These are phyloP conservation scores for Trichomonas gallinae DNA, from an alignment of 208 protist species.

Conservation along the genomic window DNA sequence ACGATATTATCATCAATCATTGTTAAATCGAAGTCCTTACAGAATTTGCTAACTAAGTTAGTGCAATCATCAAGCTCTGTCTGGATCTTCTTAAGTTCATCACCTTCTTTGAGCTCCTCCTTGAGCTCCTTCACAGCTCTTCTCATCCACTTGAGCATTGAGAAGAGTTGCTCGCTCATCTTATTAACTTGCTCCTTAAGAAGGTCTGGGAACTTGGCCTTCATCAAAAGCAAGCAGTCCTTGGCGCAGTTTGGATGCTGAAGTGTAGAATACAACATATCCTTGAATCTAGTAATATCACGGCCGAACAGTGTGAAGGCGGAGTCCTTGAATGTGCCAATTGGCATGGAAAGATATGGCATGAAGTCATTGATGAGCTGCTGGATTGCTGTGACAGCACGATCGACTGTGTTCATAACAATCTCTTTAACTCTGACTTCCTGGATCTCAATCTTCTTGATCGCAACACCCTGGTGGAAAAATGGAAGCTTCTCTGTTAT, in stretches of 20 bases:
- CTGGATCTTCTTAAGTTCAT: background rate
- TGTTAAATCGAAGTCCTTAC: no score
- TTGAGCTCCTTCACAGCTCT: background rate
- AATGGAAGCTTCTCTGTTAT: background rate
- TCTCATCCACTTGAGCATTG: background rate
- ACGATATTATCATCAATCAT: no score
- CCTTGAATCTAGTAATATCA: background rate
- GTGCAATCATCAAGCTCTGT: no score
- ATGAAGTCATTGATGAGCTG: background rate
- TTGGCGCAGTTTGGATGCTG: background rate
- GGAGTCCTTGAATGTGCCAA: background rate
- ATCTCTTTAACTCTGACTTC: background rate
- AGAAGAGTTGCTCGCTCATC: background rate
- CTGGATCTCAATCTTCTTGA: background rate
- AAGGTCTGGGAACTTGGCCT: background rate
- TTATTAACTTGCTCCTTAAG: background rate
- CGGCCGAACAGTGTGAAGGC: background rate
- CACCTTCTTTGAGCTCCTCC: background rate
- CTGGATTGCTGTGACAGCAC: background rate
- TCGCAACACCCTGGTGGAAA: background rate
- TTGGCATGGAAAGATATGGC: background rate
- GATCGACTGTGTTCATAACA: background rate
- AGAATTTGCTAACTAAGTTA: no score
- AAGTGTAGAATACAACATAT: background rate
- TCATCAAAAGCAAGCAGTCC: background rate